Evolutionary conservation across 75 land plant genomes (phyloP).

Genomic region (Sequoiadendron giganteum): DNA sequence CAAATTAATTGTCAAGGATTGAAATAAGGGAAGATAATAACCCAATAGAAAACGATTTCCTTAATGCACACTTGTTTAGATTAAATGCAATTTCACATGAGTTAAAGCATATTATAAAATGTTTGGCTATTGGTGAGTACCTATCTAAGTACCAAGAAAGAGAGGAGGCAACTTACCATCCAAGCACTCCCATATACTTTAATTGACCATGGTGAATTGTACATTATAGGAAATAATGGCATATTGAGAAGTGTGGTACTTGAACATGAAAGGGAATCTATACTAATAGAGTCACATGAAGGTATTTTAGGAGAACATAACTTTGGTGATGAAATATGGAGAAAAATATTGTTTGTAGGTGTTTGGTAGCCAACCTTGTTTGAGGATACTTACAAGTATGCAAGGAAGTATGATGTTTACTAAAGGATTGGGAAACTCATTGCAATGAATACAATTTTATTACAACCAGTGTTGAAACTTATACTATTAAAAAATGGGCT

Average conservation of each 20-base stretch:
- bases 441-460: neutral
- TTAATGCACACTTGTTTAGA: neutral
- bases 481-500: too few species aligned
- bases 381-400: neutral
- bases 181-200: neutral
- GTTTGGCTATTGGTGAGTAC: neutral
- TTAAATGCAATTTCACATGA: neutral
- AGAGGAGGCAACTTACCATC: neutral
- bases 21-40: neutral
- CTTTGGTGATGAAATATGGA: neutral
- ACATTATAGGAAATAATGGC: neutral
- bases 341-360: neutral
- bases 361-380: neutral
- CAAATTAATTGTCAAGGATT: neutral
- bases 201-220: neutral
- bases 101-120: neutral
- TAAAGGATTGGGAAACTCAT: neutral
- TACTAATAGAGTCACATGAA: neutral
- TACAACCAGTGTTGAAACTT: neutral
- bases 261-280: neutral
- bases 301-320: neutral
- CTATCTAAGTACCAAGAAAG: too few species aligned
- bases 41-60: neutral
- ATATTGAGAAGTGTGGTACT: neutral
- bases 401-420: neutral